Conservation (phyloP, 495 filamentous ascomycete genomes). For the Rusavskia elegans region DNA sequence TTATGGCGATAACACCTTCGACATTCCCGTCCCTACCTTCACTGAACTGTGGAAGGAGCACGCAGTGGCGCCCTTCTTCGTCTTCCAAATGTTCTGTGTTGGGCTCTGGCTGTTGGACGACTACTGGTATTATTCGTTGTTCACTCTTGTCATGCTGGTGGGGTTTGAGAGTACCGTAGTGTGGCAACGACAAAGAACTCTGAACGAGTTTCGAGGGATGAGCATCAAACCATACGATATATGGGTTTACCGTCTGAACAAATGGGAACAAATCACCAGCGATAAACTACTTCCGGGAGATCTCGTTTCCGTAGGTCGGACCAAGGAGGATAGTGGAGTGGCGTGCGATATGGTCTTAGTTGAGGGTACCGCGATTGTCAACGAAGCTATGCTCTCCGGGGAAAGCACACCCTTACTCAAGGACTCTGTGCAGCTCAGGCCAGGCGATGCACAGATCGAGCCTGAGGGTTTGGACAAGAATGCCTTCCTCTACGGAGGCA, state of each 20-base stretch:
- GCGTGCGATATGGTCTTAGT: slow-evolving; percentile 94
- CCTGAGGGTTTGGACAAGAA: slow-evolving; percentile 91
- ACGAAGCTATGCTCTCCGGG: slow-evolving; percentile 97
- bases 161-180: slow-evolving; percentile 97
- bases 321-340: slow-evolving; percentile 92
- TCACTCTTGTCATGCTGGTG: slow-evolving; percentile 96
- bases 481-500: slow-evolving; percentile 88
- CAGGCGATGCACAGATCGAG: slow-evolving; percentile 69
- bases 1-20: slow-evolving; percentile 93
- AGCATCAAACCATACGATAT: slow-evolving; percentile 96
- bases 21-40: slow-evolving; percentile 93
- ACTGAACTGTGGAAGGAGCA: slow-evolving; percentile 95
- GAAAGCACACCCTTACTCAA: slow-evolving; percentile 96
- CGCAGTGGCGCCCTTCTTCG: slow-evolving; percentile 96
- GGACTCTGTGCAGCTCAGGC: slow-evolving; percentile 86
- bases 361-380: slow-evolving; percentile 92
- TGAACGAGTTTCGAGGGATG: slow-evolving; percentile 97
- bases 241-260: slow-evolving; percentile 69
- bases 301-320: slow-evolving; percentile 82
- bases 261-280: slow-evolving; percentile 80
- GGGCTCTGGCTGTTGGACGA: slow-evolving; percentile 98
- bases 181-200: slow-evolving; percentile 94
- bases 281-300: slow-evolving; percentile 95
- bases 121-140: slow-evolving; percentile 99
- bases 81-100: slow-evolving; percentile 98